phyloP scores from a whole-genome alignment of 1,284 basidiomycete species.

The Moesziomyces sp. region DNA sequence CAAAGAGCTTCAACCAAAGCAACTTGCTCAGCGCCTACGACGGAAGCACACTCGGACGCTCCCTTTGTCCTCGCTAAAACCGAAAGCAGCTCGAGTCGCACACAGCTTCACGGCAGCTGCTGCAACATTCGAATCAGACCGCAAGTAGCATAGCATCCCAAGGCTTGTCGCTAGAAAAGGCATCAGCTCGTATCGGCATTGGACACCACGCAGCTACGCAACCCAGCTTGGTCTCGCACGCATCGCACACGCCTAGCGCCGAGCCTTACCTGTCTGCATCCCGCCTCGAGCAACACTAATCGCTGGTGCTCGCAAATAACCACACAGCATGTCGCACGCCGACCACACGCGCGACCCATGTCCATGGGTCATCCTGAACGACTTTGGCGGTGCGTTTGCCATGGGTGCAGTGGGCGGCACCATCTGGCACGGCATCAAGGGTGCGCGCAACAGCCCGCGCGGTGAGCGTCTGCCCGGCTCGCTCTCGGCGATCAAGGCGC shows the following conservation, averaged over 20 bases:
- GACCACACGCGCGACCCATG: conserved; percentile 69
- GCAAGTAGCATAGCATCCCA: background rate
- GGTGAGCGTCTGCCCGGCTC: conserved; percentile 94
- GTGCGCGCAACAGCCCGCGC: conserved; percentile 92
- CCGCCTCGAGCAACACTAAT: background rate
- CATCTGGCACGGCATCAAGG: conserved; percentile 99
- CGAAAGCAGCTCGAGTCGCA: too few relatives aligned
- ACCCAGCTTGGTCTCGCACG: too few relatives aligned
- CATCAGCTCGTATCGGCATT: too few relatives aligned
- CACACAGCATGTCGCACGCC: conserved; percentile 35
- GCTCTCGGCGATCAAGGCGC: conserved; percentile 94
- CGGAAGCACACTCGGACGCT: too few relatives aligned
- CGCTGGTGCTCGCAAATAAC: background rate
- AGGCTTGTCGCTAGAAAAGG: too few relatives aligned
- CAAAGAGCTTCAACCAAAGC: background rate
- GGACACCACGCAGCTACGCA: too few relatives aligned
- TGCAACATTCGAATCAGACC: background rate
- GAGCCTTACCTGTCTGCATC: too few relatives aligned
- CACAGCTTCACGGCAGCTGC: background rate
- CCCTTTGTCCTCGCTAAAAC: too few relatives aligned
- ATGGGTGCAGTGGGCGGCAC: conserved; percentile 96
- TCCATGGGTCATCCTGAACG: conserved; percentile 98
- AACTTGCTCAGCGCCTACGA: too few relatives aligned
- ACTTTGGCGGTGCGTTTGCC: conserved; percentile 90
- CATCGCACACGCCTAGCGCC: too few relatives aligned